A percentile compares a stretch with the other conserved stretches of the same genome.
Evolutionary conservation across 805 yeast species (phyloP).

Genomic region (Osmozyma mogii): DNA sequence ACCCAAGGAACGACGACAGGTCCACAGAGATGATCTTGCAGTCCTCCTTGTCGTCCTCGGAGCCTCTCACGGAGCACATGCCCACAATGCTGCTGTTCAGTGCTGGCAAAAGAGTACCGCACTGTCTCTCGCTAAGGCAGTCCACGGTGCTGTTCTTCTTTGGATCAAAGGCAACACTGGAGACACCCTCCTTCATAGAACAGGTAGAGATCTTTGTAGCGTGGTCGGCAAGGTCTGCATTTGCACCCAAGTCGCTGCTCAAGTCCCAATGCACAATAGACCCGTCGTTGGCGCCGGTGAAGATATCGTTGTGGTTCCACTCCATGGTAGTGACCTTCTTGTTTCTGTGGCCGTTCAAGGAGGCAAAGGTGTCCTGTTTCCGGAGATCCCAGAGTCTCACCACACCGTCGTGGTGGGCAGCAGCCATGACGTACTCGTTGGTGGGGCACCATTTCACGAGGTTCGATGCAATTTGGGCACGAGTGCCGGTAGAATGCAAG

Average conservation of each 20-base stretch:
- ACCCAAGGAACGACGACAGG: slow-evolving; percentile 45
- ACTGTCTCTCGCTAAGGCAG: slow-evolving; percentile 37
- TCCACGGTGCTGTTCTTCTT: slow-evolving; percentile 23
- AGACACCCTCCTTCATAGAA: slow-evolving; percentile 39
- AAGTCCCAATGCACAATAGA: slow-evolving; percentile 63
- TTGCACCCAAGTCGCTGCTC: slow-evolving; percentile 16
- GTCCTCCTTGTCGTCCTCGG: slow-evolving; percentile 13
- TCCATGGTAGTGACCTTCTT: slow-evolving; percentile 43
- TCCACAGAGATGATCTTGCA: slow-evolving; percentile 45
- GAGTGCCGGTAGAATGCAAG: slow-evolving; percentile 4
- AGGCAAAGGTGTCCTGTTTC: slow-evolving; percentile 44
- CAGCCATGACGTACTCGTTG: slow-evolving; percentile 55
- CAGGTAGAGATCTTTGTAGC: slow-evolving; percentile 21
- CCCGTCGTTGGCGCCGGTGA: slow-evolving; percentile 59
- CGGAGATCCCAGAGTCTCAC: slow-evolving; percentile 74
- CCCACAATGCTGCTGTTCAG: slow-evolving; percentile 43
- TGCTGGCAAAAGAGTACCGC: slow-evolving; percentile 59
- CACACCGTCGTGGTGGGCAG: slow-evolving; percentile 50
- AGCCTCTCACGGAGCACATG: slow-evolving; percentile 28
- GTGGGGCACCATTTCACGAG: slow-evolving; percentile 56
- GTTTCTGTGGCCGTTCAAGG: slow-evolving; percentile 49
- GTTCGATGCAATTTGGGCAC: slow-evolving; percentile 23
- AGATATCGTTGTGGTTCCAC: slow-evolving; percentile 51
- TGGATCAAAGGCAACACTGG: slow-evolving; percentile 31
- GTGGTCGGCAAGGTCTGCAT: slow-evolving; percentile 8